phyloP scores from a whole-genome alignment of 179 eudicot genomes.

The Silene noctiflora region DNA sequence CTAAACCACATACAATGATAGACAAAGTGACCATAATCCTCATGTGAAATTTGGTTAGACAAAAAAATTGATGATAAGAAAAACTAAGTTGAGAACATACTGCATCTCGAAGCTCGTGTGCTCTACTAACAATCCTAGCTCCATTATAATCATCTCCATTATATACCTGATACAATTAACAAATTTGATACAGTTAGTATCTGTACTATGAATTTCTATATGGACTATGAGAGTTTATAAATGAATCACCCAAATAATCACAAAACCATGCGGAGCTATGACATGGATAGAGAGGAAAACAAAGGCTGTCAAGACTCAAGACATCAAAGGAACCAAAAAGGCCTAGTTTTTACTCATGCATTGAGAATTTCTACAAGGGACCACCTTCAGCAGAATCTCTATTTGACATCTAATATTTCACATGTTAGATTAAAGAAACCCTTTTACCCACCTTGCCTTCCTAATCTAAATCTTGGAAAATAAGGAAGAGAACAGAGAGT shows the following conservation, averaged over 20 bases:
- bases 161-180: conserved; percentile 53
- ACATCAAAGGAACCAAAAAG: neutral
- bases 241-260: neutral
- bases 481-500: neutral
- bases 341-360: neutral
- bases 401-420: neutral
- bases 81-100: conserved; percentile 38
- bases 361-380: neutral
- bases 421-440: neutral
- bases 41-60: neutral
- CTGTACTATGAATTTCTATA: neutral
- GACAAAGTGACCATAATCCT: neutral
- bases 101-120: conserved; percentile 92
- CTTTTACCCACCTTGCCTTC: neutral
- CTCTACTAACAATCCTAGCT: conserved; percentile 98
- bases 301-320: neutral
- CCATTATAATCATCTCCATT: conserved; percentile 98
- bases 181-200: conserved; percentile 19
- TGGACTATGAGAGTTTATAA: neutral
- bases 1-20: conserved; percentile 37
- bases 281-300: neutral
- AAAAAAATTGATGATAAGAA: neutral
- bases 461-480: neutral
- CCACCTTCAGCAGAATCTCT: neutral
- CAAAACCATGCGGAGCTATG: conserved; percentile 2